Percentiles rank a stretch among this genome's conserved stretches.
These are phyloP conservation scores for Spinacia oleracea DNA, from an alignment of 179 eudicot species.

Conservation along the genomic window DNA sequence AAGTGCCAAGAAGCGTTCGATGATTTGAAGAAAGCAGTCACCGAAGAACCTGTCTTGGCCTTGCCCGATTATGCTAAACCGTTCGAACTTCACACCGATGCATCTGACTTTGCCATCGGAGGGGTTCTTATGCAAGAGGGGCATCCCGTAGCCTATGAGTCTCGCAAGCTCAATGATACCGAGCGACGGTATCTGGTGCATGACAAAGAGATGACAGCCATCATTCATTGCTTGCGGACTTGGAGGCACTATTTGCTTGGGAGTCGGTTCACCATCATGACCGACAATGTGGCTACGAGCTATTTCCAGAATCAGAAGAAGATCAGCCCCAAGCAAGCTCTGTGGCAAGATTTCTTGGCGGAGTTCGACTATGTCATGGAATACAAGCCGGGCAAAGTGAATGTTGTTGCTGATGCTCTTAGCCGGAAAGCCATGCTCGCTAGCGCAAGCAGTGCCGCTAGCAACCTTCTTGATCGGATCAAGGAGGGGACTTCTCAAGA, in stretches of 20 bases:
- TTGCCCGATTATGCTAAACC: no score
- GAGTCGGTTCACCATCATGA: background rate
- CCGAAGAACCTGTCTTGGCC: background rate
- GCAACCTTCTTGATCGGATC: background rate
- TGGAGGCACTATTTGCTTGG: slow-evolving; percentile 9
- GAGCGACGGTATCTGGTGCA: background rate
- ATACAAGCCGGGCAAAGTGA: background rate
- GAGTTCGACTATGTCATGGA: slow-evolving; percentile 1
- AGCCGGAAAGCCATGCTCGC: slow-evolving; percentile 3
- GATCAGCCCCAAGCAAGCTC: slow-evolving; percentile 4
- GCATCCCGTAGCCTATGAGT: background rate
- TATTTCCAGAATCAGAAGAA: background rate
- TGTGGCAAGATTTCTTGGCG: slow-evolving; percentile 4
- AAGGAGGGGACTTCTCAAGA: background rate
- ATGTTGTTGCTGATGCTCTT: slow-evolving; percentile 2
- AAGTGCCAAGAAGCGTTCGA: background rate
- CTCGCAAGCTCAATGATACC: background rate
- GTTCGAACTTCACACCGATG: no score
- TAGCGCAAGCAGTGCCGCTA: background rate
- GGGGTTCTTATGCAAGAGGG: background rate
- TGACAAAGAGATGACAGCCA: slow-evolving; percentile 1
- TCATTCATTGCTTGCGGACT: background rate
- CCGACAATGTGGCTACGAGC: background rate
- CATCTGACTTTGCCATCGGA: no score
- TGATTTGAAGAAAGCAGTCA: background rate